Conservation (phyloP, 805 yeast species). For the Metschnikowia cubensis region DNA sequence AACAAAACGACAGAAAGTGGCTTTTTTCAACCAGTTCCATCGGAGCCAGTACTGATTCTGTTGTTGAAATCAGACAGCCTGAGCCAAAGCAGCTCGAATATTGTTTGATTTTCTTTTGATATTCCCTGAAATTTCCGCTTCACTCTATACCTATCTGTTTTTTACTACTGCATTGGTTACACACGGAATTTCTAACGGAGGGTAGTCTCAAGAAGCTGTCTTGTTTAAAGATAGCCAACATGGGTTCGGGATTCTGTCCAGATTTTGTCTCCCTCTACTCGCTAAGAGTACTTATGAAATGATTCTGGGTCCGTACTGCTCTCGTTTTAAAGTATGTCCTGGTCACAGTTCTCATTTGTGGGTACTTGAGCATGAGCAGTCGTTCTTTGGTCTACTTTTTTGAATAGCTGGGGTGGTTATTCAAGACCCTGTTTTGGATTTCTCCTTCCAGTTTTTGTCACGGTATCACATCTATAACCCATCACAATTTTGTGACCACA, state of each 20-base stretch:
- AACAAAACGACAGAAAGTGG: too few species aligned
- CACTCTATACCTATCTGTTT: too few species aligned
- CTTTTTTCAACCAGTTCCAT: too few species aligned
- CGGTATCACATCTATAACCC: conserved; percentile 6
- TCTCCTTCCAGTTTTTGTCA: conserved; percentile 1
- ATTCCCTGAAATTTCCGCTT: too few species aligned
- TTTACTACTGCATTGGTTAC: too few species aligned
- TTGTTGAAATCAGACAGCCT: too few species aligned
- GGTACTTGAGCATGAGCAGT: conserved; percentile 1
- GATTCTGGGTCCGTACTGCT: not conserved
- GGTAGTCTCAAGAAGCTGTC: too few species aligned
- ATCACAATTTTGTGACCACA: conserved; percentile 3
- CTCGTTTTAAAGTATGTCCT: conserved; percentile 11
- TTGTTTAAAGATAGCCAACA: not conserved
- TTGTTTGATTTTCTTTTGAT: too few species aligned
- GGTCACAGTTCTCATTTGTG: not conserved
- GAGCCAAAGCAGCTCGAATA: too few species aligned
- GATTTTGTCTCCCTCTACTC: not conserved
- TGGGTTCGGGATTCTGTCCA: not conserved
- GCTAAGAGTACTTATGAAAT: not conserved
- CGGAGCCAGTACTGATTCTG: too few species aligned
- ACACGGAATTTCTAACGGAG: too few species aligned
- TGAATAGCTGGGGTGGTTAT: not conserved
- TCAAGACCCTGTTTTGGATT: not conserved
- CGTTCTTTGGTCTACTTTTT: not conserved